phyloP scores from a whole-genome alignment of 345 rosid species.

The Camelina neglecta region DNA sequence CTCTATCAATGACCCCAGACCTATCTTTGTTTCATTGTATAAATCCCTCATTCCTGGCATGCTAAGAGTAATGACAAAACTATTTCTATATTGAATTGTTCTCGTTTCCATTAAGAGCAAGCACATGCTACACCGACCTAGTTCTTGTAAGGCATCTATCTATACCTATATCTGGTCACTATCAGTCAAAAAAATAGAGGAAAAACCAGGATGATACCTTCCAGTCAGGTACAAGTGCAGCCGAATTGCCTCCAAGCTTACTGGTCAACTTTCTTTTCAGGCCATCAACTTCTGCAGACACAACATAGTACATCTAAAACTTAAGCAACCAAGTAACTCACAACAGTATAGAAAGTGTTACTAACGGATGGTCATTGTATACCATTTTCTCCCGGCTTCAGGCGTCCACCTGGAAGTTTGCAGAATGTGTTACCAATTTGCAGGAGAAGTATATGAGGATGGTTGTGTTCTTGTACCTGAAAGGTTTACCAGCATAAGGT shows the following conservation, averaged over 20 bases:
- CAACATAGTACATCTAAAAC: constrained; percentile 29
- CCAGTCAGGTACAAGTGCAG: constrained; percentile 86
- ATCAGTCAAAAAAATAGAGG: constrained; percentile 11
- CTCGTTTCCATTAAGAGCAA: constrained; percentile 12
- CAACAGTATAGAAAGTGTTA: constrained; percentile 7
- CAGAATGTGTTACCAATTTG: constrained; percentile 97
- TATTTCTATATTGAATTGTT: background rate
- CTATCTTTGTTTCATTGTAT: background rate
- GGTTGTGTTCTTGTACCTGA: constrained; percentile 98
- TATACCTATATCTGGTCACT: constrained; percentile 1
- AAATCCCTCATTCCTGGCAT: background rate
- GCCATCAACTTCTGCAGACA: constrained; percentile 80
- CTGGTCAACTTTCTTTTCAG: constrained; percentile 92
- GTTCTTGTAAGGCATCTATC: constrained; percentile 3
- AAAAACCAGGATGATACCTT: constrained; percentile 57
- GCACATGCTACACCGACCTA: background rate
- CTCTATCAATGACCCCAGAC: constrained; percentile 6
- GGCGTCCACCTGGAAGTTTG: constrained; percentile 98
- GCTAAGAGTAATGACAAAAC: constrained; percentile 12
- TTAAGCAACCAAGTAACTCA: constrained; percentile 3
- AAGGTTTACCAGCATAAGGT: constrained; percentile 32
- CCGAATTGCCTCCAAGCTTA: constrained; percentile 92
- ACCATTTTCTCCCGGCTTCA: constrained; percentile 99
- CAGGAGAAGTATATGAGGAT: constrained; percentile 95
- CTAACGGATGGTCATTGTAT: constrained; percentile 14